phyloP scores from a whole-genome alignment of 2,329 filamentous ascomycete genomes.

The Fusarium graminum region DNA sequence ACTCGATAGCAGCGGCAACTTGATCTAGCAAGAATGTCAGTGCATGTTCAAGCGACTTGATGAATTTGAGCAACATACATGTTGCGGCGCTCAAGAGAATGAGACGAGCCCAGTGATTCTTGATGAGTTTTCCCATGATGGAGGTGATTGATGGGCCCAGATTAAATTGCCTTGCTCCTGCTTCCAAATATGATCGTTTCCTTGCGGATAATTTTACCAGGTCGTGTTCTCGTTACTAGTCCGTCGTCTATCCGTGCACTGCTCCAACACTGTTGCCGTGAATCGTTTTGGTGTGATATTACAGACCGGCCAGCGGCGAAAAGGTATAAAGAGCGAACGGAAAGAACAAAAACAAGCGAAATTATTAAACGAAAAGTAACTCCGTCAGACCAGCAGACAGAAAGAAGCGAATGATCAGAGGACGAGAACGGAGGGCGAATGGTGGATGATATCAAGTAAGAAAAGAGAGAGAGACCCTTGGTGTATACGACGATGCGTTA shows the following conservation, averaged over 20 bases:
- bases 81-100: slow-evolving; percentile 87
- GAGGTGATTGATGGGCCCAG: slow-evolving; percentile 17
- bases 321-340: slow-evolving; percentile 11
- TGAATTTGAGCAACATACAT: slow-evolving; percentile 66
- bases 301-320: slow-evolving; percentile 41
- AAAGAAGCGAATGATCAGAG: slow-evolving; percentile 27
- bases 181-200: slow-evolving; percentile 10
- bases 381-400: slow-evolving; percentile 43
- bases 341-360: slow-evolving; percentile 21
- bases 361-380: slow-evolving; percentile 28
- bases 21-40: slow-evolving; percentile 75
- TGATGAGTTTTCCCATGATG: slow-evolving; percentile 95
- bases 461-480: slow-evolving; percentile 23
- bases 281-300: slow-evolving; percentile 29
- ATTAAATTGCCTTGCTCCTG: slow-evolving; percentile 31
- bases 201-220: slow-evolving; percentile 18
- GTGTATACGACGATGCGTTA: slow-evolving; percentile 29
- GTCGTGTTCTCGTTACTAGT: slow-evolving; percentile 18
- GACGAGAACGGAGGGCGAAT: slow-evolving; percentile 22
- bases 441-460: slow-evolving; percentile 29
- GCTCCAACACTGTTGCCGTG: slow-evolving; percentile 25
- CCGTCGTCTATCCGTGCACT: slow-evolving; percentile 30
- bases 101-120: slow-evolving; percentile 98
- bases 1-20: slow-evolving; percentile 83
- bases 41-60: background rate